Evolutionary conservation across 768 basidiomycete species (phyloP), one percentile per base, ranked within the genome.

Genomic region (Mycena chlorophos): DNA sequence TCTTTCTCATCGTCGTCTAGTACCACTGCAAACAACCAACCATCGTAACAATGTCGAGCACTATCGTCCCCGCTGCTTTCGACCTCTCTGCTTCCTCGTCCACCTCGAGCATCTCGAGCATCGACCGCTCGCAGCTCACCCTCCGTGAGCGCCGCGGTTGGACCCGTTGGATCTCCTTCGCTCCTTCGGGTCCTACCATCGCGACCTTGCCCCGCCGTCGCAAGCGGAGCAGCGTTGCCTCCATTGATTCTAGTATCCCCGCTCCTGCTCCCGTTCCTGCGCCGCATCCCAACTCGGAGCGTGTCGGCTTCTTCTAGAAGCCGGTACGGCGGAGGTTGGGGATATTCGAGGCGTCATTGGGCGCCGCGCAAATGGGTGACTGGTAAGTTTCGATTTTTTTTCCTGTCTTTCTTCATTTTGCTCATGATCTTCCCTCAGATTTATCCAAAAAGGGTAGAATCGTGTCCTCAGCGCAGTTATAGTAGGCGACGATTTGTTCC

Each of bases 211-310:
- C 55, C 20, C 53, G 53, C 28, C 42, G 42, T 3, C 55, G 55
- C 30, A 56, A 51, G 55, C 49, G 49, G 28, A 56, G 55, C 42
- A 56, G 49, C 49, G 55, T 51, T 22, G 49, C 22, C 6, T 45
- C 48, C 17, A 23, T 56, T 25, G 49, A 51, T n/a, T n/a, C 51
- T 2, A 28, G 48, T 19, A 34, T 34, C 17, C 8, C 31, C 31
- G 8, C 31, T 34, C 8, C 17, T 34, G n/a, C 30, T 5, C 49
- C 42, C 30, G 42, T 34, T 19, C 37, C 45, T 5, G 30, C 40
- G 4, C 51, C 51, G n/a, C n/a, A n/a, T n/a, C n/a, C n/a, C n/a
- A n/a, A n/a, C n/a, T n/a, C n/a, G n/a, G n/a, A n/a, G n/a, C n/a
- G n/a, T n/a, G n/a, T n/a, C n/a, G n/a, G n/a, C n/a, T n/a, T 34